These are phyloP conservation scores for Cladosporium sp. DNA, from an alignment of 2,329 filamentous ascomycete genomes.

Conservation along the genomic window DNA sequence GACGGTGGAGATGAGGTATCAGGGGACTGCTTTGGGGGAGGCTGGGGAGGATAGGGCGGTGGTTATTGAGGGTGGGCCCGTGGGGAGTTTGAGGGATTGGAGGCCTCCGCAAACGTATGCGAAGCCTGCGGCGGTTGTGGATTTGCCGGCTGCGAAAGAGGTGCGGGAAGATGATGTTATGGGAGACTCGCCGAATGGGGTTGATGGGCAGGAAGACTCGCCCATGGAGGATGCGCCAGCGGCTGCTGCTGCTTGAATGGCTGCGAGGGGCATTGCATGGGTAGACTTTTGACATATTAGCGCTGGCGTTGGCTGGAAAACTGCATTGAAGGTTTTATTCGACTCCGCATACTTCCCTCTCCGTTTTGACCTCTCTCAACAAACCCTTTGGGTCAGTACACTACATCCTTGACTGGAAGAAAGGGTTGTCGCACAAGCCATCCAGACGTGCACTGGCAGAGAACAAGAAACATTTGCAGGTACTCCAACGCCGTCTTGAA, in stretches of 20 bases:
- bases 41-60: slow-evolving; percentile 64
- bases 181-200: slow-evolving; percentile 2
- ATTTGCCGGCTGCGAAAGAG: slow-evolving; percentile 4
- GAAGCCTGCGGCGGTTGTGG: not conserved
- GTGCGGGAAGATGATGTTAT: not conserved
- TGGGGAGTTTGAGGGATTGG: slow-evolving; percentile 64
- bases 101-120: slow-evolving; percentile 20
- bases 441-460: too few species aligned
- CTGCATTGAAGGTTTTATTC: too few species aligned
- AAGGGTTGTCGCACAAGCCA: too few species aligned
- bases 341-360: too few species aligned
- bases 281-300: slow-evolving; percentile 11
- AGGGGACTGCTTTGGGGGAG: slow-evolving; percentile 75
- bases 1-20: slow-evolving; percentile 71
- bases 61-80: slow-evolving; percentile 70
- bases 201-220: slow-evolving; percentile 7
- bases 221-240: slow-evolving; percentile 6
- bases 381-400: too few species aligned
- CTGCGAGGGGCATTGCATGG: not conserved
- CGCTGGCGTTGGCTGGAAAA: slow-evolving; percentile 13
- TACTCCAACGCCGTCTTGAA: too few species aligned
- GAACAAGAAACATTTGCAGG: too few species aligned
- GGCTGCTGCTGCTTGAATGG: not conserved
- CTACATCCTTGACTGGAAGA: too few species aligned
- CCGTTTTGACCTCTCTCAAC: too few species aligned